A percentile compares a stretch with the other conserved stretches of the same genome.
Conservation (phyloP, 495 filamentous ascomycete species). For the Mycothermus thermophilus region DNA sequence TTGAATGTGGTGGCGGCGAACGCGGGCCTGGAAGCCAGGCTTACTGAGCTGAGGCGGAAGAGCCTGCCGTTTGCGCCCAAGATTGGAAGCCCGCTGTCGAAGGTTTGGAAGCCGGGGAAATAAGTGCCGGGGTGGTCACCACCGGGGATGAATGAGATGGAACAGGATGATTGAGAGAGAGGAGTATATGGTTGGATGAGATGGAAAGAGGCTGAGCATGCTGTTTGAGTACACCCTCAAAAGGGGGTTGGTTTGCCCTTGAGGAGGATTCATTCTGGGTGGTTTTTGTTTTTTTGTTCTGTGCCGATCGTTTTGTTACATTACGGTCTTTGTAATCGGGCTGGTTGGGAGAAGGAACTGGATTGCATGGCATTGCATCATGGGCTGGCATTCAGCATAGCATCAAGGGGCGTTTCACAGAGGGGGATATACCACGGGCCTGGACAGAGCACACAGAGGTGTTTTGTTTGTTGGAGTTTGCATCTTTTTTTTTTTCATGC, state of each 20-base stretch:
- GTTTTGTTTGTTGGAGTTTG: too few relatives aligned
- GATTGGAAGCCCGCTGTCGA: conserved; percentile 58
- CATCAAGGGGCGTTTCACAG: too few relatives aligned
- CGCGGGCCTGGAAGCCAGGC: conserved; percentile 20
- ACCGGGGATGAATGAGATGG: neutral
- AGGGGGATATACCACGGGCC: too few relatives aligned
- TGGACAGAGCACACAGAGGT: too few relatives aligned
- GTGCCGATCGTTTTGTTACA: conserved; percentile 1
- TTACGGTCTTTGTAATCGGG: neutral
- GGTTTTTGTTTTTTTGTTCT: neutral
- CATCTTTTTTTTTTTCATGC: too few relatives aligned
- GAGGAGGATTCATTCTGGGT: neutral
- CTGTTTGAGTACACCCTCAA: too few relatives aligned
- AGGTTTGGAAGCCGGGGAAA: conserved; percentile 7
- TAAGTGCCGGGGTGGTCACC: too few relatives aligned
- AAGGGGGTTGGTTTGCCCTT: too few relatives aligned
- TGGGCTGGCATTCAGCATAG: too few relatives aligned
- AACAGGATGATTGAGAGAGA: neutral
- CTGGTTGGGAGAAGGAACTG: neutral
- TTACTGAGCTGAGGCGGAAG: conserved; percentile 66
- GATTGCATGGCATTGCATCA: conserved; percentile 1
- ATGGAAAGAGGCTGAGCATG: too few relatives aligned
- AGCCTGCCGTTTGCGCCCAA: conserved; percentile 71
- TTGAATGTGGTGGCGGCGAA: too few relatives aligned
- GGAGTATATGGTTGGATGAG: neutral